These are phyloP conservation scores for Lathyrus sativus DNA, from an alignment of 306 rosid genomes.

Conservation along the genomic window DNA sequence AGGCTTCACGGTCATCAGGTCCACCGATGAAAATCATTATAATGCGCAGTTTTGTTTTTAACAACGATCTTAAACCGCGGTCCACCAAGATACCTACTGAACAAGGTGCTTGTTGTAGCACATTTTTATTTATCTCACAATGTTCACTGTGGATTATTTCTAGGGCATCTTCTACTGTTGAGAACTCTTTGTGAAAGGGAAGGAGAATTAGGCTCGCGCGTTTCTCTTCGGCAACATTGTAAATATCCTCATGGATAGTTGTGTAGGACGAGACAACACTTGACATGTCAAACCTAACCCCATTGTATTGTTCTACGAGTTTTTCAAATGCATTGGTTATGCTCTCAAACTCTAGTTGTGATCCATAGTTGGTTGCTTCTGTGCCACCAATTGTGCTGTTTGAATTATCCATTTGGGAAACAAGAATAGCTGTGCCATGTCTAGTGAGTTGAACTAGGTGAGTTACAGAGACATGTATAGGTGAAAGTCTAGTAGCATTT, in stretches of 20 bases:
- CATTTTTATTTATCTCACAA: conserved; percentile 36
- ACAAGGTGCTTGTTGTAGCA: conserved; percentile 40
- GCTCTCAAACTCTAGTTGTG: conserved; percentile 33
- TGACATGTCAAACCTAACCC: conserved; percentile 27
- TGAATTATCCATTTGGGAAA: conserved; percentile 11
- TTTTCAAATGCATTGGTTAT: conserved; percentile 26
- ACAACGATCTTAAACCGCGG: conserved; percentile 28
- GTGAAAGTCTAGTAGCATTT: conserved; percentile 35
- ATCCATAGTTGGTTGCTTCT: not conserved
- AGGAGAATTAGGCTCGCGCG: conserved; percentile 38
- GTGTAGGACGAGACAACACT: conserved; percentile 32
- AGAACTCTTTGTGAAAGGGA: conserved; percentile 42
- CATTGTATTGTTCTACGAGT: not conserved
- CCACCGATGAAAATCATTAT: conserved; percentile 46
- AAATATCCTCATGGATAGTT: conserved; percentile 50
- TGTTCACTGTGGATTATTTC: conserved; percentile 15
- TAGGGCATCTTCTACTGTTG: not conserved
- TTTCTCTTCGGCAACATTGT: conserved; percentile 36
- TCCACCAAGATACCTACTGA: conserved; percentile 43
- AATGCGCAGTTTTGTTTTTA: not conserved
- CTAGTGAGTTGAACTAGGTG: conserved; percentile 43
- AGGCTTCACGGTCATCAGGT: conserved; percentile 22
- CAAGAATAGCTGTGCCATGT: conserved; percentile 39
- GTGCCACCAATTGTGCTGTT: not conserved
- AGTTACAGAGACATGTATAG: conserved; percentile 36